Conservation (phyloP, 305 asterid species). For the Solanum hybrid region DNA sequence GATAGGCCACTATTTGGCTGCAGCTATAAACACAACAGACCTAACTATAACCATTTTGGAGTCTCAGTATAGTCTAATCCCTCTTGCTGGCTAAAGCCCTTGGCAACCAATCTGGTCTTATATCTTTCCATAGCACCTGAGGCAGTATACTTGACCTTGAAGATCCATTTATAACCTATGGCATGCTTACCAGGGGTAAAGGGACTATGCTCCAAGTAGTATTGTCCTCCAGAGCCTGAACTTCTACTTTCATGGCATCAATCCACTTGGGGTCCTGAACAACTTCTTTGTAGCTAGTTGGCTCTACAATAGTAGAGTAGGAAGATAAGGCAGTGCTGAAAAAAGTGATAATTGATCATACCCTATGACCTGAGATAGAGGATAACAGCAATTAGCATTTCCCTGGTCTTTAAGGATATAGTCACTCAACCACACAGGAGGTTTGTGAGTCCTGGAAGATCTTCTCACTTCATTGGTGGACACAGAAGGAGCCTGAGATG, state of each 20-base stretch:
- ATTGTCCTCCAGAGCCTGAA: not conserved
- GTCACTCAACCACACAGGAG: not conserved
- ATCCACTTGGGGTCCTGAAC: not conserved
- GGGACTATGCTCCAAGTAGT: not conserved
- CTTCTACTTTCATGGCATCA: not conserved
- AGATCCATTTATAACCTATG: not conserved
- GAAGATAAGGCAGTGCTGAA: not conserved
- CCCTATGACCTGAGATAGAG: not conserved
- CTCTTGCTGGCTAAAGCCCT: not conserved
- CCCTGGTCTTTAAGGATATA: not conserved
- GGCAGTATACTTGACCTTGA: not conserved
- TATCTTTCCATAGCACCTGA: not conserved
- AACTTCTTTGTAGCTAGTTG: not conserved
- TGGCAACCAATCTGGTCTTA: not conserved
- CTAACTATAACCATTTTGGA: not conserved
- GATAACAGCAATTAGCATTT: not conserved
- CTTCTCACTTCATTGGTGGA: not conserved
- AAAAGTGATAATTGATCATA: not conserved
- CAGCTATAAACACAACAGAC: not conserved
- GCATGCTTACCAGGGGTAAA: not conserved
- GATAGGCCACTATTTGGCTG: not conserved
- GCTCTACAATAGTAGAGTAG: not conserved
- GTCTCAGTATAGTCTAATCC: not conserved
- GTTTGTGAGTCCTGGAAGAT: not conserved
- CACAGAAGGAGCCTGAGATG: not conserved